These are phyloP conservation scores for Rubroboletus satanas DNA, from an alignment of 768 basidiomycete genomes.

Conservation along the genomic window DNA sequence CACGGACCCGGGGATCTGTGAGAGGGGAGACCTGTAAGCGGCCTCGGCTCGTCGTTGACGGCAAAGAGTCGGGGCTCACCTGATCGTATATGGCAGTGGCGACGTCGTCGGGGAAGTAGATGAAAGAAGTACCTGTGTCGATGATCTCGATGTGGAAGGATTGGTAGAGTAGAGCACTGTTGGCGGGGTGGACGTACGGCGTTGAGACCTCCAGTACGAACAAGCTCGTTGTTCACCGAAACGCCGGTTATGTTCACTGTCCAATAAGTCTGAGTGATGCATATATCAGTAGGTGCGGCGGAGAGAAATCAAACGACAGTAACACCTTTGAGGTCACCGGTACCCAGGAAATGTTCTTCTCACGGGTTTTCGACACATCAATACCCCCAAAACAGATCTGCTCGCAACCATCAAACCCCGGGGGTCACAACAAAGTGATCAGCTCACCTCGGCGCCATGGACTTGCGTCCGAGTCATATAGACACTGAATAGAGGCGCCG, in stretches of 20 bases:
- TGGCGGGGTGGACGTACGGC: conserved; percentile 17
- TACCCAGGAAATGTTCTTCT: conserved; percentile 32
- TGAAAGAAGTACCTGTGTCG: conserved; percentile 65
- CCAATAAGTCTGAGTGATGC: conserved; percentile 55
- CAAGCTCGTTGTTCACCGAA: conserved; percentile 29
- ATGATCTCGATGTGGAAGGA: conserved; percentile 42
- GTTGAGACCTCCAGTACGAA: not conserved
- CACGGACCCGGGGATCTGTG: conserved; percentile 48
- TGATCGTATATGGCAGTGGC: conserved; percentile 44
- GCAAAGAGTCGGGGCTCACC: conserved; percentile 26
- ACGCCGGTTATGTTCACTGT: conserved; percentile 47
- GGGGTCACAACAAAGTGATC: not conserved
- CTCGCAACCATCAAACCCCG: not conserved
- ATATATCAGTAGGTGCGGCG: not conserved
- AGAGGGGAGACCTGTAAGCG: not conserved
- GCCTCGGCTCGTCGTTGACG: not conserved
- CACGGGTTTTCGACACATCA: conserved; percentile 31
- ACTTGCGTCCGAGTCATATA: conserved; percentile 43
- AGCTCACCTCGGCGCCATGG: conserved; percentile 47
- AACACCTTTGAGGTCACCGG: conserved; percentile 37
- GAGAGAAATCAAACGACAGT: not conserved
- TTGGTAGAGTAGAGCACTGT: not conserved
- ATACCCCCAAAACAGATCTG: conserved; percentile 29
- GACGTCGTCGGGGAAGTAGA: conserved; percentile 49
- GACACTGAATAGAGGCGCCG: conserved; percentile 53